Base-by-base conservation (phyloP, 2,329 filamentous ascomycete species). In the Aspergillus glaucus region DNA sequence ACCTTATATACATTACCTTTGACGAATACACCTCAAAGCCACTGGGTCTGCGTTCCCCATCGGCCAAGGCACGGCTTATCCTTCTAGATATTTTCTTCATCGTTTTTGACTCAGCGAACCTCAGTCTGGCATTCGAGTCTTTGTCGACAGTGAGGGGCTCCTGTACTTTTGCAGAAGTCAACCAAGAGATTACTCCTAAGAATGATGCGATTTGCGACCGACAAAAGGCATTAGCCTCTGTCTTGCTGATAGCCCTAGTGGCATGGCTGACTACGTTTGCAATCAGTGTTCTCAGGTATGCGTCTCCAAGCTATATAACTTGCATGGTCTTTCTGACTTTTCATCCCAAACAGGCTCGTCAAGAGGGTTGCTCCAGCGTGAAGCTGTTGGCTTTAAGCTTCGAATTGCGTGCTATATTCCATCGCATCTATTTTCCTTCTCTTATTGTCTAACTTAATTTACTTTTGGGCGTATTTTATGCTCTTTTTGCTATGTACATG, bases 1-100 rank as follows among this genome's bases (percentile, higher is more conserved):
- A 97, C 70, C 86, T 94, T 48, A 74, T 87, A 44, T 97, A 95
- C 71, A 93, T 97, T 73, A 94, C 91, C 21, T 95, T 85, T 73
- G 93, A 98, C 64, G 93, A 98, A 72, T 97, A 96, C 71, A 93
- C 88, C 4, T 88, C 89, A 26, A 94, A 94, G 65, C 93, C 94
- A 19, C 76, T 98, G 17, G 93, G 93, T 1, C 75, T 98, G 51
- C 86, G 94, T 40, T 85, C 84, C 6, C 84, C 89, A 8, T 84
- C 84, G 49, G 86, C 88, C 44, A 98, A 98, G 67, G 87, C 95
- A 55, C 83, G 87, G 12, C 81, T 98, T 44, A 87, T 97, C 51
- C 81, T 98, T 47, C 80, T 95, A 49, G 93, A 98, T 69, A 78
- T 98, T 3, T 85, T 96, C 62, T 98, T 98, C 66, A 95, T 98